Evolutionary conservation across 768 basidiomycete genomes (phyloP), one percentile per base, ranked within the genome.

Genomic region (Collybia sp.): DNA sequence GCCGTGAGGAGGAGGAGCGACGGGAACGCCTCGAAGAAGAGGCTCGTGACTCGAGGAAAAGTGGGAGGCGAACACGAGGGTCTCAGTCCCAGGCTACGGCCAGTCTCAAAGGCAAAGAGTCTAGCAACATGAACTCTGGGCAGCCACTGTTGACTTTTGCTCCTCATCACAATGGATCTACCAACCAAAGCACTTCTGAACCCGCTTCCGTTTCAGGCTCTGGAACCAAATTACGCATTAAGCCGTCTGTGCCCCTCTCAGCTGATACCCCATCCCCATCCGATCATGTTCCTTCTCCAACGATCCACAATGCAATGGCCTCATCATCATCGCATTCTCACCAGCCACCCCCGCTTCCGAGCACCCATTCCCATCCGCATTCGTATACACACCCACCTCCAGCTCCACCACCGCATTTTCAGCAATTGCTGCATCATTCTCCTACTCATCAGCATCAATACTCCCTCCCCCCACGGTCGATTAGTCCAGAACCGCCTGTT

Each of bases 181-280:
- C 40, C 46, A 31, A 40, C 58, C 11, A 50, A 12, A 39, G 39
- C 20, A 47, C 63, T 1, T 41, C 67, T 10, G 46, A 60, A 2
- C 65, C 70, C 5, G 55, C 73, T 12, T 57, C 77, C 20, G 70
- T 77, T 11, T 69, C 74, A 0, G 69, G 69, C 40, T 68, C 68
- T n/a, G 77, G 77, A 10, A 66, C 75, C 20, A 66, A 73, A 17
- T 55, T 77, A 37, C 71, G 77, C 46, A 66, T 77, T 45, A 77
- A 77, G 47, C 72, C 77, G 0, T 70, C 75, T 30, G 58, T 60
- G 18, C 64, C 63, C 12, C 58, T 60, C 35, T 44, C 57, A 9
- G 38, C 46, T 25, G 25, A 25, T 15, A 54, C 50, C 13, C 49
- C 41, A 34, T 40, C 47, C 34, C 48, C 54, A 33, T 40, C 55